A percentile compares a stretch with the other conserved stretches of the same genome.
These are phyloP conservation scores for Blastobotrys ciferrii DNA, from an alignment of 1,139 yeast genomes.

Conservation along the genomic window DNA sequence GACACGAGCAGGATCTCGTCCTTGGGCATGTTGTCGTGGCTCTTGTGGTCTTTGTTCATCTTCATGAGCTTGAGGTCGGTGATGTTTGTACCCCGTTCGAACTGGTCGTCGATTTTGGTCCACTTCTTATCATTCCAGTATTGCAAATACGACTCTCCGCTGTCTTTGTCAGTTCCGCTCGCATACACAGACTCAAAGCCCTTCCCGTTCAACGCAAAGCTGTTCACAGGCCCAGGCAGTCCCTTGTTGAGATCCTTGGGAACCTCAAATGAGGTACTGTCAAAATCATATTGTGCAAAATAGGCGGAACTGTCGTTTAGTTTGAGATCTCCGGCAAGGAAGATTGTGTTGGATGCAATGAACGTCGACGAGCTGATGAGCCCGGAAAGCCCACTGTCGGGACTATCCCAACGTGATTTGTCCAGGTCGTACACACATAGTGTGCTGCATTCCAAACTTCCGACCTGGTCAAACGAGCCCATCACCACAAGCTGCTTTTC, in stretches of 20 bases:
- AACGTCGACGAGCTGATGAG: conserved; percentile 55
- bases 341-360: conserved; percentile 47
- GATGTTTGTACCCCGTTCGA: conserved; percentile 34
- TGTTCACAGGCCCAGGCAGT: conserved; percentile 45
- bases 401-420: conserved; percentile 55
- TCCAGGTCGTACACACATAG: conserved; percentile 66
- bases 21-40: conserved; percentile 42
- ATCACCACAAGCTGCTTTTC: conserved; percentile 62
- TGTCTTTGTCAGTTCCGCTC: conserved; percentile 48
- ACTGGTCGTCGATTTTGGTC: conserved; percentile 37
- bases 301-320: conserved; percentile 42
- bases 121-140: conserved; percentile 38
- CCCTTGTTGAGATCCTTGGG: conserved; percentile 29
- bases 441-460: conserved; percentile 57
- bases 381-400: conserved; percentile 50
- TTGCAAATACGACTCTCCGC: conserved; percentile 32
- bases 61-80: conserved; percentile 38
- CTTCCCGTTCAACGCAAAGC: conserved; percentile 51
- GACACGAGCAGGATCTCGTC: conserved; percentile 55
- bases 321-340: conserved; percentile 63
- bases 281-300: conserved; percentile 54
- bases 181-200: conserved; percentile 54
- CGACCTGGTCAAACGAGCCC: conserved; percentile 67
- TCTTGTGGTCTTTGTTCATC: conserved; percentile 33
- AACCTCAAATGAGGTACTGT: conserved; percentile 33